These are phyloP conservation scores for Blepharisma japonicum DNA, from an alignment of 73 alveolate genomes.

Conservation along the genomic window DNA sequence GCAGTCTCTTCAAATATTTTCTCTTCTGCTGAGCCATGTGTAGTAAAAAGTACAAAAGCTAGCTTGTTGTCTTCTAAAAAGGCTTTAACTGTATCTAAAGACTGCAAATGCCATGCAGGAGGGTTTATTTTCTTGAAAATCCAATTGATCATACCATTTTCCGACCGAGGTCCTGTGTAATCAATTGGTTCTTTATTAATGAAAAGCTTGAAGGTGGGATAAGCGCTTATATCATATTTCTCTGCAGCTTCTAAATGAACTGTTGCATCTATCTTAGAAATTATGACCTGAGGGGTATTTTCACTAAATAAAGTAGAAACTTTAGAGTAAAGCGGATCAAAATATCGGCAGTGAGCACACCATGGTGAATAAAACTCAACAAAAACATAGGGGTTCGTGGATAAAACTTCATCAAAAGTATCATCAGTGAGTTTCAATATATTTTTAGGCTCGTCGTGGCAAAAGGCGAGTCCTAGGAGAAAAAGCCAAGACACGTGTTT, in stretches of 20 bases:
- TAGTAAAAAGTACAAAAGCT: constrained; percentile 51
- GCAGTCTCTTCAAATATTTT: constrained; percentile 15
- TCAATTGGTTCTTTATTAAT: constrained; percentile 46
- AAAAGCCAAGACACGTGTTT: no score
- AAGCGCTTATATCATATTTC: constrained; percentile 60
- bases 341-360: constrained; percentile 94
- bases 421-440: not conserved
- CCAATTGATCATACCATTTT: constrained; percentile 89
- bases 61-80: constrained; percentile 47
- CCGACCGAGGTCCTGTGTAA: constrained; percentile 71
- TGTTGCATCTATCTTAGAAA: constrained; percentile 89
- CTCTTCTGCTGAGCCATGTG: not conserved
- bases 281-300: constrained; percentile 46
- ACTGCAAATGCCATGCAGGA: constrained; percentile 63
- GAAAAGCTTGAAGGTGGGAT: constrained; percentile 76
- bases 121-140: constrained; percentile 87
- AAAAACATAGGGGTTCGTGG: not conserved
- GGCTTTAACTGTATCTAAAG: constrained; percentile 54
- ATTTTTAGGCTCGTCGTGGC: no score
- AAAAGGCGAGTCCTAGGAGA: no score
- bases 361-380: constrained; percentile 79
- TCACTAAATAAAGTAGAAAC: constrained; percentile 85
- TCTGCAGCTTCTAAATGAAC: constrained; percentile 54
- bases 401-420: not conserved
- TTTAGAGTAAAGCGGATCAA: constrained; percentile 92